Conservation (phyloP, 202 grass and related monocot species). For the Miscanthus sacchariflorus region DNA sequence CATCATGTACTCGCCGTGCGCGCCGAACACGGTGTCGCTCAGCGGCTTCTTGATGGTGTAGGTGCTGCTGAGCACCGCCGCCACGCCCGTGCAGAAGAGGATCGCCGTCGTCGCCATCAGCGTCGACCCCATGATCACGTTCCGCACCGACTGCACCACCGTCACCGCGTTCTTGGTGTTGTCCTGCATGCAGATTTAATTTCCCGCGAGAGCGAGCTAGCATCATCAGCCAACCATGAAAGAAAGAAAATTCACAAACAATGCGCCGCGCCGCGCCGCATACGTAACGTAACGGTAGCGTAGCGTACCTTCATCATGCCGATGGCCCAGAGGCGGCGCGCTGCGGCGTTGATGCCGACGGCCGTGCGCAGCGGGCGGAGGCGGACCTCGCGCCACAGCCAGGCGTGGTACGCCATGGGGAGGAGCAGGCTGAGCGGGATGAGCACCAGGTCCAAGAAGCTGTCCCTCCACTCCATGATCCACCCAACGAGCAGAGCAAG, state of each 20-base stretch:
- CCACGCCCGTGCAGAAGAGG: slow-evolving; percentile 87
- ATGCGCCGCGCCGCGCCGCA: too few species aligned
- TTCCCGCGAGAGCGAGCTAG: too few species aligned
- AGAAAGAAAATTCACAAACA: not conserved
- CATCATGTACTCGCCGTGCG: slow-evolving; percentile 87
- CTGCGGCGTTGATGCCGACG: slow-evolving; percentile 64
- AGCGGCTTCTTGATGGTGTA: slow-evolving; percentile 83
- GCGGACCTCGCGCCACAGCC: slow-evolving; percentile 70
- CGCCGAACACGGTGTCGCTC: slow-evolving; percentile 73
- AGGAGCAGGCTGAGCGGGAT: slow-evolving; percentile 68
- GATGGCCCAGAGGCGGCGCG: slow-evolving; percentile 60
- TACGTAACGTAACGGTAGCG: too few species aligned
- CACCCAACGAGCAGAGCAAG: not conserved
- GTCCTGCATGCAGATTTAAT: slow-evolving; percentile 43
- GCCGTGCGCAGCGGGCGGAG: slow-evolving; percentile 56
- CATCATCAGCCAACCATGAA: not conserved
- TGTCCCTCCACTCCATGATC: slow-evolving; percentile 68
- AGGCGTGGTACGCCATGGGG: slow-evolving; percentile 67
- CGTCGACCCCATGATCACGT: slow-evolving; percentile 90
- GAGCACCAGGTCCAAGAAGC: slow-evolving; percentile 71
- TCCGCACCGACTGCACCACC: slow-evolving; percentile 82
- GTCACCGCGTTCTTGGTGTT: slow-evolving; percentile 74
- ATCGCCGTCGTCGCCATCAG: slow-evolving; percentile 85
- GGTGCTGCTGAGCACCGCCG: slow-evolving; percentile 89
- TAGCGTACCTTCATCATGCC: slow-evolving; percentile 62